Conservation (phyloP, 257 asterid genomes). For the Solanum clarkiae region DNA sequence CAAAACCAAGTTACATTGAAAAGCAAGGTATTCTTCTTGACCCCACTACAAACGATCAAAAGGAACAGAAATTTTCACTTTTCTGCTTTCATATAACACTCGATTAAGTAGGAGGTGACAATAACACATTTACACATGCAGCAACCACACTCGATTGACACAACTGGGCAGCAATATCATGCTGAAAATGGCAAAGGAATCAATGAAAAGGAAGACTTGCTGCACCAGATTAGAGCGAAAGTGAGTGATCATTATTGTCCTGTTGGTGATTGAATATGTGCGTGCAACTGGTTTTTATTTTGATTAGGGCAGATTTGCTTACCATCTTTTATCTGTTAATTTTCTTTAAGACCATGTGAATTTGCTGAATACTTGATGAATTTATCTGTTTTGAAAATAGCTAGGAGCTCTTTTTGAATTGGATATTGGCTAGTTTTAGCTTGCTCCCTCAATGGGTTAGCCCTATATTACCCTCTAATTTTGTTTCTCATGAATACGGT, state of each 20-base stretch:
- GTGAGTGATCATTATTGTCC: constrained; percentile 27
- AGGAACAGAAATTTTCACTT: background rate
- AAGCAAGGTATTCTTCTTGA: constrained; percentile 36
- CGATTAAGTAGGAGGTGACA: background rate
- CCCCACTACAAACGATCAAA: background rate
- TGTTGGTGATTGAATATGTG: background rate
- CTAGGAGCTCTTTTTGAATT: background rate
- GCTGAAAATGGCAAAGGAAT: constrained; percentile 16
- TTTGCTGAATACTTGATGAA: background rate
- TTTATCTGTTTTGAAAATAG: background rate
- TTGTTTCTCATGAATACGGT: background rate
- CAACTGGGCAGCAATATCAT: constrained; percentile 22
- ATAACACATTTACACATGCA: constrained; percentile 12
- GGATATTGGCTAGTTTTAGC: background rate
- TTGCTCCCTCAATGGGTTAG: background rate
- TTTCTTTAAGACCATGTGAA: background rate
- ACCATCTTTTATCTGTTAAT: background rate
- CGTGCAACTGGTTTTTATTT: background rate
- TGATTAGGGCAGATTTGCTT: background rate
- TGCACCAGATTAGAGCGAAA: constrained; percentile 86
- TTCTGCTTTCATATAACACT: background rate
- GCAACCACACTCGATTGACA: constrained; percentile 29
- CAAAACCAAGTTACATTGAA: constrained; percentile 35
- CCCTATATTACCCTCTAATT: background rate
- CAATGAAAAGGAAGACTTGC: constrained; percentile 68